Conservation (phyloP, 2,329 filamentous ascomycete genomes). For the Parastagonospora nodorum region DNA sequence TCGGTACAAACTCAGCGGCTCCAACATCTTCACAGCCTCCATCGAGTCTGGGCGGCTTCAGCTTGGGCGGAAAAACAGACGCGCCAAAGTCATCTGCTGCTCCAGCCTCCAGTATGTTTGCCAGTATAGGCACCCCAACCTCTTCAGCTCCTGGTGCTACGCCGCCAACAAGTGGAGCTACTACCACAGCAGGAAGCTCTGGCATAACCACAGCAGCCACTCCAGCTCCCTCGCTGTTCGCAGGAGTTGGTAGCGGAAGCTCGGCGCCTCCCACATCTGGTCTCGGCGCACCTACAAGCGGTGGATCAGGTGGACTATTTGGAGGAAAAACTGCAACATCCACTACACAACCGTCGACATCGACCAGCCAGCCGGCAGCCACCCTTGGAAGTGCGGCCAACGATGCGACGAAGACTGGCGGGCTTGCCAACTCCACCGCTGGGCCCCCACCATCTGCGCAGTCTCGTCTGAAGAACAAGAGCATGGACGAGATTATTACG, state of each 20-base stretch:
- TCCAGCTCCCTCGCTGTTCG: slow-evolving; percentile 24
- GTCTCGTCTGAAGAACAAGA: slow-evolving; percentile 94
- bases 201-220: slow-evolving; percentile 21
- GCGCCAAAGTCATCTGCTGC: slow-evolving; percentile 28
- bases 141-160: slow-evolving; percentile 20
- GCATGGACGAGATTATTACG: slow-evolving; percentile 98
- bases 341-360: slow-evolving; percentile 21
- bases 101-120: slow-evolving; percentile 26
- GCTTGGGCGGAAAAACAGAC: slow-evolving; percentile 28
- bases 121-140: slow-evolving; percentile 19
- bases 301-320: slow-evolving; percentile 19
- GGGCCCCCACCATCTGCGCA: slow-evolving; percentile 80
- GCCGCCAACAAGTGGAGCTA: slow-evolving; percentile 22
- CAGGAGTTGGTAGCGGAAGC: slow-evolving; percentile 20
- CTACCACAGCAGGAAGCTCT: slow-evolving; percentile 22
- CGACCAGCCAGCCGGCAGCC: slow-evolving; percentile 19
- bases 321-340: slow-evolving; percentile 25
- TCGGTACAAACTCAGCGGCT: slow-evolving; percentile 33
- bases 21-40: slow-evolving; percentile 30
- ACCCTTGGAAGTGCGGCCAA: slow-evolving; percentile 21
- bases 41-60: slow-evolving; percentile 15
- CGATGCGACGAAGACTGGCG: slow-evolving; percentile 34
- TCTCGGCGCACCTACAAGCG: slow-evolving; percentile 2
- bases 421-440: slow-evolving; percentile 73
- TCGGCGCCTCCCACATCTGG: slow-evolving; percentile 24